Evolutionary conservation across 148 eudicot genomes (phyloP).

Genomic region (Cornus controversa): DNA sequence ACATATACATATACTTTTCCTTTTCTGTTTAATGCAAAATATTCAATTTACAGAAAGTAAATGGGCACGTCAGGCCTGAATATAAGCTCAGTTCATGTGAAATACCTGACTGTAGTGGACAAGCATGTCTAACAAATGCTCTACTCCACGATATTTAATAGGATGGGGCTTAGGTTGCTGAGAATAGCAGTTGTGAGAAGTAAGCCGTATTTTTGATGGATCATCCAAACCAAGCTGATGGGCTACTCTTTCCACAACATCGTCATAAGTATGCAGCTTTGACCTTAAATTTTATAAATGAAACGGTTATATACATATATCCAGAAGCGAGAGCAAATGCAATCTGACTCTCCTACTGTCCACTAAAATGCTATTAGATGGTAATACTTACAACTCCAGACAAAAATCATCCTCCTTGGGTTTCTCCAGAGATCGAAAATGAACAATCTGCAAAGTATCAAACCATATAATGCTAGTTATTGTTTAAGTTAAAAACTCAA

Average conservation of each 20-base stretch:
- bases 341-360: background rate
- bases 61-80: background rate
- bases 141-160: constrained; percentile 67
- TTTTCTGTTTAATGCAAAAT: background rate
- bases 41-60: too few relatives aligned
- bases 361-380: background rate
- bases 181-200: constrained; percentile 86
- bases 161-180: constrained; percentile 90
- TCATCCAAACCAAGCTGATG: constrained; percentile 72
- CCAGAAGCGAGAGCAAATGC: background rate
- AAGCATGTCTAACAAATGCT: constrained; percentile 78
- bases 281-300: constrained; percentile 42
- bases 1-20: background rate
- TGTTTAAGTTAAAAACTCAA: too few relatives aligned
- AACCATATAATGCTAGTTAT: background rate
- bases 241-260: constrained; percentile 82
- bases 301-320: constrained; percentile 7
- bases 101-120: constrained; percentile 81
- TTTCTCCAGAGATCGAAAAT: constrained; percentile 71
- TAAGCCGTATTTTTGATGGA: constrained; percentile 87
- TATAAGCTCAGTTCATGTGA: background rate
- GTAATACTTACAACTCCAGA: constrained; percentile 71
- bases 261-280: constrained; percentile 77
- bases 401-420: constrained; percentile 91
- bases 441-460: constrained; percentile 57